phyloP scores from a whole-genome alignment of 192 early-diverging fungal species.

The Neocallimastix lanati region DNA sequence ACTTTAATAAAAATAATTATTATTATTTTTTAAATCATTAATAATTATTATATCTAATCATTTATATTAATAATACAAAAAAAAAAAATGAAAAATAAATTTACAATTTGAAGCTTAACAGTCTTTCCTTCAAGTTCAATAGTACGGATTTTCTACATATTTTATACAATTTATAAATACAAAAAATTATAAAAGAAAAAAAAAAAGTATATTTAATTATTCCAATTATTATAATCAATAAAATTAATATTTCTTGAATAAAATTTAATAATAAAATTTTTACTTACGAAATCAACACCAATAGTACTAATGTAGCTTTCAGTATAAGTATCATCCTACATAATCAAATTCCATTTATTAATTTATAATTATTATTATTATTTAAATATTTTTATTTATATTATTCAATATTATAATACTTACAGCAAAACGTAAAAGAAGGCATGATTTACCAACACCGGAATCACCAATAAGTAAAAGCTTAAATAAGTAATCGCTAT shows the following conservation, averaged over 20 bases:
- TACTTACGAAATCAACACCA: slow-evolving; percentile 95
- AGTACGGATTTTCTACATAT: slow-evolving; percentile 84
- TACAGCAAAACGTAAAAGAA: slow-evolving; percentile 85
- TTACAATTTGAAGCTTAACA: slow-evolving; percentile 92
- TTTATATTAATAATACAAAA: no score
- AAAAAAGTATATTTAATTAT: no score
- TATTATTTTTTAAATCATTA: no score
- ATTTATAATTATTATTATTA: no score
- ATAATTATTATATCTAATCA: background rate
- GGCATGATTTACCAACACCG: slow-evolving; percentile 93
- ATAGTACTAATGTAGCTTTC: slow-evolving; percentile 97
- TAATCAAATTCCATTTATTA: background rate
- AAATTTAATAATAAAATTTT: no score
- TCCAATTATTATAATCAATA: no score
- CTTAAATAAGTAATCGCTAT: slow-evolving; percentile 96
- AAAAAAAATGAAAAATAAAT: no score
- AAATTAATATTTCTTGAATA: no score
- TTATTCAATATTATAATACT: slow-evolving; percentile 1
- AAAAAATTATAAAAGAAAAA: no score
- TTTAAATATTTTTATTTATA: no score
- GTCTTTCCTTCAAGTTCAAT: slow-evolving; percentile 98
- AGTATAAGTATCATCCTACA: slow-evolving; percentile 90
- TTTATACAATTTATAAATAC: no score
- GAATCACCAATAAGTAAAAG: slow-evolving; percentile 96
- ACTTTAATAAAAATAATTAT: no score